phyloP scores from a whole-genome alignment of 2,329 filamentous ascomycete species.

The Fusarium marasasianum region DNA sequence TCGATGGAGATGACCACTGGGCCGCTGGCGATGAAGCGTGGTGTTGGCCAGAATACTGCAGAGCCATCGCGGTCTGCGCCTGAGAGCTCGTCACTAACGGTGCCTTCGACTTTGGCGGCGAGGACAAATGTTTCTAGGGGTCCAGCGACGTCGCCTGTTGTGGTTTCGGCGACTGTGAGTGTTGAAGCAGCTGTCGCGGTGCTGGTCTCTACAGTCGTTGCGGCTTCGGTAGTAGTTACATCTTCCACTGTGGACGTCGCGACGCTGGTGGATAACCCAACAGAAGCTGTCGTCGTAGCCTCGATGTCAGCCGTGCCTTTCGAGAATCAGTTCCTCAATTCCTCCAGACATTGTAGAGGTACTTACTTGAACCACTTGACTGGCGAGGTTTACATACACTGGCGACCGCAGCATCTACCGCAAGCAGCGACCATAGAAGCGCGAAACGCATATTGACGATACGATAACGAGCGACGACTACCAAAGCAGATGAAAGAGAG shows the following conservation, averaged over 20 bases:
- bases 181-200: not conserved
- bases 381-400: not conserved
- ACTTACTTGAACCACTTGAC: not conserved
- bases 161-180: not conserved
- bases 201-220: not conserved
- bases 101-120: not conserved
- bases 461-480: not conserved
- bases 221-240: rapidly evolving
- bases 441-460: not conserved
- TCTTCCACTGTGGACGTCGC: not conserved
- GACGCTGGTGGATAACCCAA: not conserved
- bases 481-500: not conserved
- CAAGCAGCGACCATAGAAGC: not conserved
- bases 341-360: rapidly evolving
- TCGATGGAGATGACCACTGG: not conserved
- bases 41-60: not conserved
- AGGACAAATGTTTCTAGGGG: not conserved
- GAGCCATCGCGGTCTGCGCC: not conserved
- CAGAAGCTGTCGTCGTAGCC: not conserved
- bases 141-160: not conserved
- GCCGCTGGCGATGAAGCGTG: not conserved
- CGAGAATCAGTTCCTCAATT: not conserved
- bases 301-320: not conserved
- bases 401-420: not conserved
- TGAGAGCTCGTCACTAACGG: not conserved